A percentile compares a stretch with the other conserved stretches of the same genome.
These are phyloP conservation scores for Adansonia grandidieri DNA, from an alignment of 441 rosid species.

Conservation along the genomic window DNA sequence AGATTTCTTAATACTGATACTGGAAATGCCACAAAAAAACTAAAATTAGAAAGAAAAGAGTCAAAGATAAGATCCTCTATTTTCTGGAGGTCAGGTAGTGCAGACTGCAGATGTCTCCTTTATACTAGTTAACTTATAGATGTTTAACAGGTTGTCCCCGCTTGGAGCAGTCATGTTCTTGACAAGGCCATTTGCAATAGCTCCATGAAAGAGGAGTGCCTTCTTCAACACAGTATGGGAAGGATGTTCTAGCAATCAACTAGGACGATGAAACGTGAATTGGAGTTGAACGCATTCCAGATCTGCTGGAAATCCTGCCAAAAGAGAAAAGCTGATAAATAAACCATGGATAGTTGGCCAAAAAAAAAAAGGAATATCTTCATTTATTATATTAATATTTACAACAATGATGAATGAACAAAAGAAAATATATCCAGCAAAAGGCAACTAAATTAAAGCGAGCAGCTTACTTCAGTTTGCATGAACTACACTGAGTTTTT, in stretches of 20 bases:
- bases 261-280: constrained; percentile 93
- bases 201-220: constrained; percentile 85
- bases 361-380: too few species aligned
- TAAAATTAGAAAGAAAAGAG: constrained; percentile 9
- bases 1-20: constrained; percentile 11
- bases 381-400: background rate
- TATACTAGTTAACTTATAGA: constrained; percentile 68
- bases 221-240: constrained; percentile 67
- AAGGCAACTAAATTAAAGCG: background rate
- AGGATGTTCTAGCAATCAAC: constrained; percentile 85
- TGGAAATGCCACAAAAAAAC: background rate
- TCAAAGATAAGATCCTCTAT: constrained; percentile 64
- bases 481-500: background rate
- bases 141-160: constrained; percentile 68
- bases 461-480: background rate
- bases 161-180: constrained; percentile 63
- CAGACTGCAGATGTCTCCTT: constrained; percentile 68
- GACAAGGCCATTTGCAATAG: constrained; percentile 63
- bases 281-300: constrained; percentile 87
- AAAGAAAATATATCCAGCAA: background rate
- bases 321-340: constrained; percentile 10
- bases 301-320: constrained; percentile 83
- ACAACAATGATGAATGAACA: background rate
- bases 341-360: background rate
- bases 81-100: constrained; percentile 79